Evolutionary conservation across 1,284 basidiomycete species (phyloP).

Genomic region (Trametes sp.): DNA sequence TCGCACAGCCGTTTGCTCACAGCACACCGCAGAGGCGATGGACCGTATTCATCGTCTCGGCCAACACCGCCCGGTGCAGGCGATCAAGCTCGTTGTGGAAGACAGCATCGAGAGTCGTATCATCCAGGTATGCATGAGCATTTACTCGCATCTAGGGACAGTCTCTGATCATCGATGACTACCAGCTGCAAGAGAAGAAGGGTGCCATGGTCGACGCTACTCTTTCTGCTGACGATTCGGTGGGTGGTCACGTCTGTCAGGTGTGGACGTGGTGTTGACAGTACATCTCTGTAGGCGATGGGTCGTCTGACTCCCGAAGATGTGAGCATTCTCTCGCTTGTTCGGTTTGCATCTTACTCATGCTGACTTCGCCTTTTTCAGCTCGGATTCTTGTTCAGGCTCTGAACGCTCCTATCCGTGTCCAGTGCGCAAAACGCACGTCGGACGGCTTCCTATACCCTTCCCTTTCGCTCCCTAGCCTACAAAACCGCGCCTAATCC

Average conservation of each 20-base stretch:
- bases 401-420: slow-evolving; percentile 37
- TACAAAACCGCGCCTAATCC: neutral
- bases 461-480: neutral
- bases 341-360: neutral
- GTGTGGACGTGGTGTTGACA: neutral
- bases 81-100: slow-evolving; percentile 94
- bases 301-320: slow-evolving; percentile 90
- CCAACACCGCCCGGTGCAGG: slow-evolving; percentile 91
- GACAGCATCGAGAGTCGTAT: slow-evolving; percentile 97
- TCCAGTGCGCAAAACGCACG: neutral
- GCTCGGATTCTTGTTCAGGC: slow-evolving; percentile 82
- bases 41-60: slow-evolving; percentile 94
- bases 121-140: slow-evolving; percentile 59
- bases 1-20: slow-evolving; percentile 1
- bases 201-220: slow-evolving; percentile 86
- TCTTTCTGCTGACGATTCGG: slow-evolving; percentile 78
- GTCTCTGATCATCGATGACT: slow-evolving; percentile 31
- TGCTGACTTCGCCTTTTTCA: slow-evolving; percentile 39
- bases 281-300: slow-evolving; percentile 67
- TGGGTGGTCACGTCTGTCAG: slow-evolving; percentile 41
- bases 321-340: slow-evolving; percentile 60
- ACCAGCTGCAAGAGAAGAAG: slow-evolving; percentile 93
- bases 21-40: slow-evolving; percentile 81
- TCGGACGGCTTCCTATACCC: slow-evolving; percentile 26
- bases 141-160: neutral